Percentiles rank a stretch among this genome's conserved stretches.
Conservation (phyloP, 2,329 filamentous ascomycete genomes). For the Fusarium lateritium region DNA sequence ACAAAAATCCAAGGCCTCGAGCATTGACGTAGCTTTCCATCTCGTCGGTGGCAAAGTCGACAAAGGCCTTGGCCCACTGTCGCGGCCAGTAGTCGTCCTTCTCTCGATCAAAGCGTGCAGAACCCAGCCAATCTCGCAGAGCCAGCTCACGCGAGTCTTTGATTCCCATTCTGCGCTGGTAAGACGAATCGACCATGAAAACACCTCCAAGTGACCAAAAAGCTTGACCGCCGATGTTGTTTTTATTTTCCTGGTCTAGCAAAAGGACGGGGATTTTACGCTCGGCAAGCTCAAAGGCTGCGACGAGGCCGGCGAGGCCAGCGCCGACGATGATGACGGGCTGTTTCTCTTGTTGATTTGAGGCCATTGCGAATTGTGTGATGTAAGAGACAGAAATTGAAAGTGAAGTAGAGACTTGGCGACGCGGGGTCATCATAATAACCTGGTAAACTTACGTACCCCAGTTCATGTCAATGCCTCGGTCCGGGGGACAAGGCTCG, state of each 20-base stretch:
- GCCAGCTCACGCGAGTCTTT: constrained; percentile 70
- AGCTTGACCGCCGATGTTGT: constrained; percentile 72
- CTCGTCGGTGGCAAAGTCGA: constrained; percentile 72
- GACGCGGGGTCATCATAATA: constrained; percentile 29
- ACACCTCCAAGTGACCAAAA: constrained; percentile 76
- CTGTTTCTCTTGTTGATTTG: constrained; percentile 12
- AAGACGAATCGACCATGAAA: constrained; percentile 70
- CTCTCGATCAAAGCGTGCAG: constrained; percentile 71
- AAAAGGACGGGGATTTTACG: constrained; percentile 65
- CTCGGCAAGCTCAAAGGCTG: constrained; percentile 69
- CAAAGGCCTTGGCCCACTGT: constrained; percentile 74
- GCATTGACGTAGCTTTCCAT: constrained; percentile 71
- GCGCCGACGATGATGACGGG: constrained; percentile 71
- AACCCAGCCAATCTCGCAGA: constrained; percentile 71
- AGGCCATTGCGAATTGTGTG: constrained; percentile 18
- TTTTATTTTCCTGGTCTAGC: constrained; percentile 71
- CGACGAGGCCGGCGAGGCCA: constrained; percentile 72
- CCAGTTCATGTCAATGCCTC: constrained; percentile 16
- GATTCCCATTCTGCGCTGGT: constrained; percentile 72
- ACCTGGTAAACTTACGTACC: neutral
- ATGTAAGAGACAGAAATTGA: constrained; percentile 3
- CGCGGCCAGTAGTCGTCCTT: constrained; percentile 71
- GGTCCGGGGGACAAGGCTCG: constrained; percentile 1
- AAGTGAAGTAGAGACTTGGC: constrained; percentile 10
- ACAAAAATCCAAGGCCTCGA: constrained; percentile 66